Percentiles rank a stretch among this genome's conserved stretches.
Evolutionary conservation across 148 eudicot genomes (phyloP).

Genomic region (Rheum nobile): DNA sequence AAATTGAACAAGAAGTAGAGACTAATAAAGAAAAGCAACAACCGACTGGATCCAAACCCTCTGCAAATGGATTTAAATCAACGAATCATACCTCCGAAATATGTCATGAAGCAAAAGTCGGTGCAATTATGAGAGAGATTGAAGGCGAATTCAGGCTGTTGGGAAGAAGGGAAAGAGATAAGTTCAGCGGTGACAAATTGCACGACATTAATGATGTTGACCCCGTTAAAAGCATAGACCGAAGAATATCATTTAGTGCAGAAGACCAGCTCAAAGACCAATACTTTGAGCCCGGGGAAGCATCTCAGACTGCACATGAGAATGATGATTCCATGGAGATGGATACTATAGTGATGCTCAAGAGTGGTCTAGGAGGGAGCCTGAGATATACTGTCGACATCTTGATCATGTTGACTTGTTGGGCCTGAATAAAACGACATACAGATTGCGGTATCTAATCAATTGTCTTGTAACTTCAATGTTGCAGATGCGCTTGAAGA

Average conservation of each 20-base stretch:
- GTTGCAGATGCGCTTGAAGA: slow-evolving; percentile 50
- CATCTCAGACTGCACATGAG: slow-evolving; percentile 39
- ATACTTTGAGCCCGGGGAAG: slow-evolving; percentile 42
- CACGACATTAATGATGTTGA: slow-evolving; percentile 63
- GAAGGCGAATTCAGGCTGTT: slow-evolving; percentile 91
- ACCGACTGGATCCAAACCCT: slow-evolving; percentile 15
- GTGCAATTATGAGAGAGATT: slow-evolving; percentile 85
- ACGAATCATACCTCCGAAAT: slow-evolving; percentile 23
- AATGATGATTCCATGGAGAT: slow-evolving; percentile 48
- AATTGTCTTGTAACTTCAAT: slow-evolving; percentile 95
- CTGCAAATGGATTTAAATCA: slow-evolving; percentile 1
- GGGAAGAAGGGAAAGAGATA: slow-evolving; percentile 71
- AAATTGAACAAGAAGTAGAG: slow-evolving; percentile 8
- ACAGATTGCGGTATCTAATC: slow-evolving; percentile 71
- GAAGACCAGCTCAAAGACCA: slow-evolving; percentile 44
- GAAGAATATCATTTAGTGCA: slow-evolving; percentile 64
- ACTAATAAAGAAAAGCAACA: slow-evolving; percentile 6
- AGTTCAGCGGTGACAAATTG: slow-evolving; percentile 50
- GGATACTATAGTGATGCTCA: slow-evolving; percentile 53
- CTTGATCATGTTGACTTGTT: slow-evolving; percentile 93
- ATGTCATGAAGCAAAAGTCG: slow-evolving; percentile 45
- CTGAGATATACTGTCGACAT: slow-evolving; percentile 76
- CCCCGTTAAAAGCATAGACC: slow-evolving; percentile 36
- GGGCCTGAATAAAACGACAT: slow-evolving; percentile 85
- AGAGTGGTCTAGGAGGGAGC: slow-evolving; percentile 68